Conservation (phyloP, 306 rosid species). For the Dryas drummondii region DNA sequence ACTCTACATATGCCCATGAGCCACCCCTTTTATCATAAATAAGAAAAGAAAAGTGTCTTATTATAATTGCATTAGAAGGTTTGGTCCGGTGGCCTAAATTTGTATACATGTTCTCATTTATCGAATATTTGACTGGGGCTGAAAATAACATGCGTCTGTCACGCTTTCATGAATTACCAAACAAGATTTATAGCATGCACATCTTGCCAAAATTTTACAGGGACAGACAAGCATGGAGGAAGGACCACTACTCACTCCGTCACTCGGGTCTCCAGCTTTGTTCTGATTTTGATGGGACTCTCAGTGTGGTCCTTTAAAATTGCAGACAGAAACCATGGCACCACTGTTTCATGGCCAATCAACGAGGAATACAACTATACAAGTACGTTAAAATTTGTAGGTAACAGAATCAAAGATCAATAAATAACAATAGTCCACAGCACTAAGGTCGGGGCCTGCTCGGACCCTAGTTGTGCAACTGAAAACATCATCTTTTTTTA, state of each 20-base stretch:
- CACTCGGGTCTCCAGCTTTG: not conserved
- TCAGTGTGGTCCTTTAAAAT: slow-evolving; percentile 8
- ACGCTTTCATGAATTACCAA: not conserved
- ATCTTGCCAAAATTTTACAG: slow-evolving; percentile 3
- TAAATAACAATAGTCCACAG: not conserved
- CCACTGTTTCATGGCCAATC: not conserved
- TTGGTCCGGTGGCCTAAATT: not conserved
- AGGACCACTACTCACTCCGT: slow-evolving; percentile 2
- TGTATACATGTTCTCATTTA: not conserved
- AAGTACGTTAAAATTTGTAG: not conserved
- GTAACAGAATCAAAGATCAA: slow-evolving; percentile 3
- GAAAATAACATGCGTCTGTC: not conserved
- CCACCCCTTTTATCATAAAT: too few species aligned
- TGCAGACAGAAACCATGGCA: not conserved
- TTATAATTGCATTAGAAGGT: too few species aligned
- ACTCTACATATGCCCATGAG: not conserved
- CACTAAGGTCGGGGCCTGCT: not conserved
- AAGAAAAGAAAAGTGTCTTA: too few species aligned
- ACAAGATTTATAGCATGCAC: not conserved
- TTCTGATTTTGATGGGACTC: slow-evolving; percentile 25
- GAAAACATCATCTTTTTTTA: not conserved
- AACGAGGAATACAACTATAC: not conserved
- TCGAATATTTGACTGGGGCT: not conserved
- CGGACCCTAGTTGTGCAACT: not conserved
- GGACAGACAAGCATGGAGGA: not conserved